Conservation (phyloP, 2,329 filamentous ascomycete genomes). For the Gyromitra esculenta region DNA sequence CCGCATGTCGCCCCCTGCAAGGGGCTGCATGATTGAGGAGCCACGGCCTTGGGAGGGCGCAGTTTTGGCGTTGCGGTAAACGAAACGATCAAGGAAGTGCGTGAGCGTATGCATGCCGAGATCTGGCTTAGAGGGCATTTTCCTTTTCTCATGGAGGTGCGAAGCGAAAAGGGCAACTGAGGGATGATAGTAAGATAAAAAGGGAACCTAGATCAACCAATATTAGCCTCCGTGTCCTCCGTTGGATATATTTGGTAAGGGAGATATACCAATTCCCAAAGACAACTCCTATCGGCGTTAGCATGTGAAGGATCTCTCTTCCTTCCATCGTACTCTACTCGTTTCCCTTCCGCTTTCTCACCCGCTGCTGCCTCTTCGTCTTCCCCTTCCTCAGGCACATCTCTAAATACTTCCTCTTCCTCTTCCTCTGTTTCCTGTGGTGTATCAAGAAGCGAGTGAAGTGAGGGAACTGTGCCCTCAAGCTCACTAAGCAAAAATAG, state of each 20-base stretch:
- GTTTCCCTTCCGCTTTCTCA: conserved; percentile 53
- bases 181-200: conserved; percentile 86
- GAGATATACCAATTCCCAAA: conserved; percentile 83
- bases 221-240: not conserved
- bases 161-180: conserved; percentile 86
- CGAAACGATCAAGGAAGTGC: conserved; percentile 96
- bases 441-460: conserved; percentile 80
- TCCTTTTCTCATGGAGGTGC: conserved; percentile 73
- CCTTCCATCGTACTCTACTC: conserved; percentile 76
- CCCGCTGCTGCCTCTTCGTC: conserved; percentile 45
- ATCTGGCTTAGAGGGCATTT: conserved; percentile 86
- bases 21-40: conserved; percentile 94
- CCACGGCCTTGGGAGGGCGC: conserved; percentile 73
- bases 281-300: conserved; percentile 89
- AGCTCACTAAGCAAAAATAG: conserved; percentile 88
- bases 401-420: conserved; percentile 74
- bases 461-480: conserved; percentile 78
- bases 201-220: conserved; percentile 66
- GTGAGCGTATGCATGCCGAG: conserved; percentile 89
- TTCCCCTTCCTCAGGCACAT: conserved; percentile 67
- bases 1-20: conserved; percentile 69
- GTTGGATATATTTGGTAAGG: not conserved
- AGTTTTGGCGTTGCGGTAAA: conserved; percentile 92
- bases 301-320: conserved; percentile 92
- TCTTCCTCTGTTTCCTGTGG: conserved; percentile 81